phyloP scores from a whole-genome alignment of 192 early-diverging fungal genomes.

The Coemansia sp. region DNA sequence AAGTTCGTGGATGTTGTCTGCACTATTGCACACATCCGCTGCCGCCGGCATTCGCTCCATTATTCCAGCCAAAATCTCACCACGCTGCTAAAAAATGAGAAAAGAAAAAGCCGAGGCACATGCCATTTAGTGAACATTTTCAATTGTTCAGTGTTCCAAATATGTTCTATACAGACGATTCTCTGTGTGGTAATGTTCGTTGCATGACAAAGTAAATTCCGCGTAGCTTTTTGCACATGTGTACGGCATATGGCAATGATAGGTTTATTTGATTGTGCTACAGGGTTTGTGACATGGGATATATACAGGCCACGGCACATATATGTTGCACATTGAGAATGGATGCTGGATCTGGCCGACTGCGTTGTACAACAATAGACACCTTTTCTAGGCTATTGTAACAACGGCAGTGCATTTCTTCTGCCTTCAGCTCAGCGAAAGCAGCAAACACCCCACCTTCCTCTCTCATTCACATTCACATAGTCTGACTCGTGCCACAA shows the following conservation, averaged over 20 bases:
- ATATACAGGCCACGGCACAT: not conserved
- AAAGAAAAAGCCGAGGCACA: not conserved
- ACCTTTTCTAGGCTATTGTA: not conserved
- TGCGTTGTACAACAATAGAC: not conserved
- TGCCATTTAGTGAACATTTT: not conserved
- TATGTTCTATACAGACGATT: not conserved
- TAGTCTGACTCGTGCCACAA: conserved; percentile 5
- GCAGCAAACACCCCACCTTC: too few relatives aligned
- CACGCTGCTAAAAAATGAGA: conserved; percentile 47
- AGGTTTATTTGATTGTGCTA: not conserved
- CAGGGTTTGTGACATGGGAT: not conserved
- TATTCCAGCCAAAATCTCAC: conserved; percentile 59
- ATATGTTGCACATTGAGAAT: not conserved
- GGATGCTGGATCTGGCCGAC: not conserved
- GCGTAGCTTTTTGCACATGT: not conserved
- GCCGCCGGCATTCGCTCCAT: conserved; percentile 55
- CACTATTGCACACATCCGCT: conserved; percentile 46
- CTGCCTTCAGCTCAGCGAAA: not conserved
- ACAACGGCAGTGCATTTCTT: not conserved
- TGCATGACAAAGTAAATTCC: not conserved
- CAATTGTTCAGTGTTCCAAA: not conserved
- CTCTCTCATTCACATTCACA: not conserved
- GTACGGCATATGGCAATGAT: conserved; percentile 3
- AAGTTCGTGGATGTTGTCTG: conserved; percentile 38
- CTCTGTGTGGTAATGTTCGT: not conserved